A percentile compares a stretch with the other conserved stretches of the same genome.
phyloP scores from a whole-genome alignment of 2,329 filamentous ascomycete genomes.

The Tricladium varicosporioides region DNA sequence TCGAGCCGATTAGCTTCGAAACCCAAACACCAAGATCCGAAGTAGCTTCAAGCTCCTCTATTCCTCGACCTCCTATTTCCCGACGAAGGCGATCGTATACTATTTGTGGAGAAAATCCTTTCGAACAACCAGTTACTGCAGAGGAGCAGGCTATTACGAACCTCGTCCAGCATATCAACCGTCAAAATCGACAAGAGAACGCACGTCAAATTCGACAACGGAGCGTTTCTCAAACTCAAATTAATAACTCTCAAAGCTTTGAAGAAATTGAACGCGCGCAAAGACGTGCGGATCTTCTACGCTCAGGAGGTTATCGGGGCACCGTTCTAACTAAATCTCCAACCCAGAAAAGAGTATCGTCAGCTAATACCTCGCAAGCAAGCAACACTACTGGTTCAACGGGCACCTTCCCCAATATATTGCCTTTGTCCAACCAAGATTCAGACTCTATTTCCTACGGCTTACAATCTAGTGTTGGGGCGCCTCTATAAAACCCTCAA shows the following conservation, averaged over 20 bases:
- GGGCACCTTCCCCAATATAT: background rate
- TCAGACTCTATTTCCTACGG: no score
- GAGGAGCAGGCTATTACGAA: slow-evolving; percentile 1
- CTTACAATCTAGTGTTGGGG: no score
- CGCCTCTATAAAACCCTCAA: no score
- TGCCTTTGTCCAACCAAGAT: no score
- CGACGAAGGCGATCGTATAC: background rate
- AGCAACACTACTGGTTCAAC: background rate
- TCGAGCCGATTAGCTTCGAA: no score
- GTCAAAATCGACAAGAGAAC: background rate
- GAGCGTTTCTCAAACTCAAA: background rate
- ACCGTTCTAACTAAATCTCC: background rate
- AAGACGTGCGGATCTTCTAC: background rate
- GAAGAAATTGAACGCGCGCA: no score
- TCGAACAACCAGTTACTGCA: background rate
- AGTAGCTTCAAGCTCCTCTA: no score
- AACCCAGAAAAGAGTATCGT: background rate
- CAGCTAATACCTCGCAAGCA: background rate
- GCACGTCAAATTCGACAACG: background rate
- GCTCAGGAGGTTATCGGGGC: background rate
- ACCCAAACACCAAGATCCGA: no score
- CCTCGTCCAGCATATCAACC: slow-evolving; percentile 1
- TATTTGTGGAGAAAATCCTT: background rate
- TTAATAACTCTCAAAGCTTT: no score
- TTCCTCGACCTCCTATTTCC: no score